phyloP scores from a whole-genome alignment of 371 early-diverging fungal species.

The Mucor mucedo region DNA sequence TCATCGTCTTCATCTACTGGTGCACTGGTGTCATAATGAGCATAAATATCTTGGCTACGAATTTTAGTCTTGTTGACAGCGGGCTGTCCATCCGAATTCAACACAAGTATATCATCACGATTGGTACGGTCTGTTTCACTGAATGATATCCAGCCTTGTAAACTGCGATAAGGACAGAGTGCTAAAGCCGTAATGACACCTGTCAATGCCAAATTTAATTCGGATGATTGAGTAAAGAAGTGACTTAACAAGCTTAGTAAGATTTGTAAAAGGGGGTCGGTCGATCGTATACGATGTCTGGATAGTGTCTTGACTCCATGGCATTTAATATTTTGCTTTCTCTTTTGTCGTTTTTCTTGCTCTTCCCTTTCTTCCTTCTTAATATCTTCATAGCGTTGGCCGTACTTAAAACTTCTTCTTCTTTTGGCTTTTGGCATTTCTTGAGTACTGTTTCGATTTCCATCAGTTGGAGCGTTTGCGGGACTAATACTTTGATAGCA shows the following conservation, averaged over 20 bases:
- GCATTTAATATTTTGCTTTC: not conserved
- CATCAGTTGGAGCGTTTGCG: conserved; percentile 17
- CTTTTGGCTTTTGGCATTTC: conserved; percentile 41
- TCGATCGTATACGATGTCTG: conserved; percentile 58
- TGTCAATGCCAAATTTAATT: conserved; percentile 89
- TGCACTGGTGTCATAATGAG: conserved; percentile 28
- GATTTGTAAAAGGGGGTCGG: conserved; percentile 71
- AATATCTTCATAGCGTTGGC: conserved; percentile 50
- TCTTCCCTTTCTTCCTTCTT: conserved; percentile 20
- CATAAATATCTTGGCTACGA: conserved; percentile 40
- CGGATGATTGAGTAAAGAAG: conserved; percentile 87
- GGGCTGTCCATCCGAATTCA: conserved; percentile 20
- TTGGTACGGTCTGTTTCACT: conserved; percentile 61
- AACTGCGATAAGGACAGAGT: conserved; percentile 74
- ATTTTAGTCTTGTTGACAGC: conserved; percentile 17
- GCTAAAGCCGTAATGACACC: conserved; percentile 86
- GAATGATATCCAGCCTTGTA: conserved; percentile 84
- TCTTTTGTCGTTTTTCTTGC: not conserved
- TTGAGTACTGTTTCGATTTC: conserved; percentile 16
- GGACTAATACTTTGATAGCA: conserved; percentile 59
- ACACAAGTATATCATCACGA: conserved; percentile 53
- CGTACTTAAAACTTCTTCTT: conserved; percentile 67
- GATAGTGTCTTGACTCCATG: not conserved
- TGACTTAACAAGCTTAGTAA: conserved; percentile 68
- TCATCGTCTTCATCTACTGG: conserved; percentile 46